Conservation (phyloP, 75 land plant species). For the Selaginella tamariscina region DNA sequence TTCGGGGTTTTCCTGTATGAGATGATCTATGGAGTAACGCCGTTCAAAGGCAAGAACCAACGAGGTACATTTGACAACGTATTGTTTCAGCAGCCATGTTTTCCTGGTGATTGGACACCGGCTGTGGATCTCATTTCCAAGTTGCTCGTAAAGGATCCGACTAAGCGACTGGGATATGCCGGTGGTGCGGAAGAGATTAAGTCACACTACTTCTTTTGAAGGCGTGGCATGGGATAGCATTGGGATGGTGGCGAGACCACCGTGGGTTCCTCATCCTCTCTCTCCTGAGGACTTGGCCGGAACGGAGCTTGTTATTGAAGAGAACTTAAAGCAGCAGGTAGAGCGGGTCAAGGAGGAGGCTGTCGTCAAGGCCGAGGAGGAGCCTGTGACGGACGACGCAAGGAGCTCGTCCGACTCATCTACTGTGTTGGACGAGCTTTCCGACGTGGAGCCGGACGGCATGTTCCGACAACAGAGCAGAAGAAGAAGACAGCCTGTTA, state of each 20-base stretch:
- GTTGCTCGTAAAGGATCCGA: slow-evolving; percentile 13
- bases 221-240: slow-evolving; percentile 12
- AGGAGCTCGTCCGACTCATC: too few species aligned
- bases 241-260: not conserved
- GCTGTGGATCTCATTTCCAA: not conserved
- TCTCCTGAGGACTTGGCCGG: not conserved
- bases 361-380: too few species aligned
- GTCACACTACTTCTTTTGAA: slow-evolving; percentile 13
- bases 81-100: slow-evolving; percentile 12
- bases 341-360: too few species aligned
- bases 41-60: slow-evolving; percentile 36
- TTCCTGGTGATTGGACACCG: slow-evolving; percentile 11
- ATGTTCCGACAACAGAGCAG: too few species aligned
- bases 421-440: too few species aligned
- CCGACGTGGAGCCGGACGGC: too few species aligned
- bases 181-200: slow-evolving; percentile 15
- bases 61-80: slow-evolving; percentile 17
- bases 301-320: not conserved
- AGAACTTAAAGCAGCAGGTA: too few species aligned
- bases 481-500: too few species aligned
- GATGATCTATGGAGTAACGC: slow-evolving; percentile 52
- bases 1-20: slow-evolving; percentile 60
- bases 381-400: too few species aligned
- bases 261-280: not conserved
- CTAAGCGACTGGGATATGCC: slow-evolving; percentile 10